These are phyloP conservation scores for Sclerotinia nivalis DNA, from an alignment of 2,329 filamentous ascomycete species.

Conservation along the genomic window DNA sequence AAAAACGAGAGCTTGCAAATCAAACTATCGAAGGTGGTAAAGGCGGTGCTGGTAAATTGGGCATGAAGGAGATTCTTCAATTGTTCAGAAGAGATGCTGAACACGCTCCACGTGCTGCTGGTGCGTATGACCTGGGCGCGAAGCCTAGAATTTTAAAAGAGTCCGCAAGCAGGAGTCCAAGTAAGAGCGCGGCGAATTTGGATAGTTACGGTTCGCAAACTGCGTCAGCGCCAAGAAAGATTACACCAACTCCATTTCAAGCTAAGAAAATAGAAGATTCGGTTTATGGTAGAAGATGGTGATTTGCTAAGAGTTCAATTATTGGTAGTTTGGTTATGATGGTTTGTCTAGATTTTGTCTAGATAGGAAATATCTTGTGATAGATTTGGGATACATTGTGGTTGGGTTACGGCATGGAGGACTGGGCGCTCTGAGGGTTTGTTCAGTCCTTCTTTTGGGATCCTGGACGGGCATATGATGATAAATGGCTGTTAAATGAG, in stretches of 20 bases:
- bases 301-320: neutral
- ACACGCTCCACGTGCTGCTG: conserved; percentile 31
- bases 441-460: neutral
- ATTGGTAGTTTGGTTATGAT: neutral
- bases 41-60: conserved; percentile 76
- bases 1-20: conserved; percentile 88
- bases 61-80: conserved; percentile 88
- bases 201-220: conserved; percentile 19
- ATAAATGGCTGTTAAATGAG: neutral
- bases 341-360: neutral
- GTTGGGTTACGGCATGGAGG: neutral
- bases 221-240: conserved; percentile 28
- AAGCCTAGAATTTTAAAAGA: conserved; percentile 40
- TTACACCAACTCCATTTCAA: conserved; percentile 29
- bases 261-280: conserved; percentile 32
- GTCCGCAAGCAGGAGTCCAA: conserved; percentile 19
- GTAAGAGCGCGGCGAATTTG: conserved; percentile 10
- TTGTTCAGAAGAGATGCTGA: conserved; percentile 60
- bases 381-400: conserved; percentile 9
- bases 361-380: neutral
- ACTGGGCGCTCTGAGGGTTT: neutral
- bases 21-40: conserved; percentile 83
- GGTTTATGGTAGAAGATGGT: conserved; percentile 42
- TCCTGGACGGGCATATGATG: neutral
- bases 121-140: conserved; percentile 32